Percentiles rank a stretch among this genome's conserved stretches.
Conservation (phyloP, 768 basidiomycete species). For the Kwoniella sp. region DNA sequence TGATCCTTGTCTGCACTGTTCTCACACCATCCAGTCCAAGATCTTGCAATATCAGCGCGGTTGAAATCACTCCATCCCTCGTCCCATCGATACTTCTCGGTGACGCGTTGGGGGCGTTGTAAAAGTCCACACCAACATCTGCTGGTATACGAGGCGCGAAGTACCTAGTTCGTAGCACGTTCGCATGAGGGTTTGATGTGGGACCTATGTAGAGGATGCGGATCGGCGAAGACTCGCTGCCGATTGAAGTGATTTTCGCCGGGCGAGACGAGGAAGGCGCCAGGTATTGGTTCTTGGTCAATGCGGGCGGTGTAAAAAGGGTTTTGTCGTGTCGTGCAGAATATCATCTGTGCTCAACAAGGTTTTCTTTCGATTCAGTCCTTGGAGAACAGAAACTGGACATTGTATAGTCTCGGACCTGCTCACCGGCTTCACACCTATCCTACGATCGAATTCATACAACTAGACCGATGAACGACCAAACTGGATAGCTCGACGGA, state of each 20-base stretch:
- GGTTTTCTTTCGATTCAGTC: too few relatives aligned
- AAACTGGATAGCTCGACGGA: neutral
- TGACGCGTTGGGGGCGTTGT: constrained; percentile 13
- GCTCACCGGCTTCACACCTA: too few relatives aligned
- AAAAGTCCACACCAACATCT: constrained; percentile 1
- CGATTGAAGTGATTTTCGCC: neutral
- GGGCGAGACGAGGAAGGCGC: neutral
- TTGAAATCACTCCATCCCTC: constrained; percentile 18
- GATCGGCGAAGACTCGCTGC: neutral
- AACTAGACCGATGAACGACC: too few relatives aligned
- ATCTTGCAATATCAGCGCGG: constrained; percentile 10
- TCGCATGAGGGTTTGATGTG: neutral
- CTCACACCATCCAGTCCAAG: neutral
- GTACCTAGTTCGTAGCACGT: constrained; percentile 11
- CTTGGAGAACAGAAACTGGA: too few relatives aligned
- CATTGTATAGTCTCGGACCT: too few relatives aligned
- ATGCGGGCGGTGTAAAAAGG: too few relatives aligned
- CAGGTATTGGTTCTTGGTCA: neutral
- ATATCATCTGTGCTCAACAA: too few relatives aligned
- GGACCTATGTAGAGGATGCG: neutral
- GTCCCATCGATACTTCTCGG: constrained; percentile 22
- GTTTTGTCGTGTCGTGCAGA: too few relatives aligned
- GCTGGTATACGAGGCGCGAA: constrained; percentile 5
- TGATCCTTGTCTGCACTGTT: too few relatives aligned
- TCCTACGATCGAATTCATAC: too few relatives aligned